Evolutionary conservation across 2,329 filamentous ascomycete species (phyloP), one percentile per base, ranked within the genome.

Genomic region (Tolypocladium amazonense): DNA sequence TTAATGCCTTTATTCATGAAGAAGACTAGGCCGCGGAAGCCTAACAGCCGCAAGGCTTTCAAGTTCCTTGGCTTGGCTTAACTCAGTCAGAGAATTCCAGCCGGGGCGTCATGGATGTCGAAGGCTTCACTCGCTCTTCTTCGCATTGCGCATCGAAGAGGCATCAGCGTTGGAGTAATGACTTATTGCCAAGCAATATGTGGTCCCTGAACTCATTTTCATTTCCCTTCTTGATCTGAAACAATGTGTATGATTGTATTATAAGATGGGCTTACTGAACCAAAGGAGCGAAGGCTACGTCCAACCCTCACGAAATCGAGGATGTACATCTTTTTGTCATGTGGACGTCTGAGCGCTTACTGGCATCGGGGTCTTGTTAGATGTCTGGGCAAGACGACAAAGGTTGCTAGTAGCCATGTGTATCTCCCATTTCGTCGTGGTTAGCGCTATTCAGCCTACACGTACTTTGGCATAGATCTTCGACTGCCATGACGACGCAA

Each of bases 41-140:
- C 72, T 2, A 78, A 76, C 60, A 80, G 73, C 56, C 73, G 76
- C 9, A 83, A 83, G 67, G 81, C 81, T 8, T 73, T 82, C 58
- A 82, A 80, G 67, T 82, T 81, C 66, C 71, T 83, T 1, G 80
- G 80, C 0, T 68, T 82, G 53, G 75, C 76, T 14, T 79, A 65
- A 65, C 20, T 5, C 14, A 8, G 50, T 15, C 4, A 20, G 30
- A 35, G 1, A 20, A 7, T 12, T 23, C 6, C 9, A 7, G 50
- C 30, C 9, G 27, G 18, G 27, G 47, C 27, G n/a, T 52, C 11
- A 3, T 52, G 15, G 5, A 52, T 52, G 11, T n/a, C 20, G 20
- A n/a, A 12, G 50, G 1, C 4, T 23, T 35, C 20, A 23, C 20
- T 54, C 11, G 20, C 30, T 35, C 18, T 15, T 52, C 9, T 8